Conservation (phyloP, 495 filamentous ascomycete genomes). For the Aspergillus conjunctus region DNA sequence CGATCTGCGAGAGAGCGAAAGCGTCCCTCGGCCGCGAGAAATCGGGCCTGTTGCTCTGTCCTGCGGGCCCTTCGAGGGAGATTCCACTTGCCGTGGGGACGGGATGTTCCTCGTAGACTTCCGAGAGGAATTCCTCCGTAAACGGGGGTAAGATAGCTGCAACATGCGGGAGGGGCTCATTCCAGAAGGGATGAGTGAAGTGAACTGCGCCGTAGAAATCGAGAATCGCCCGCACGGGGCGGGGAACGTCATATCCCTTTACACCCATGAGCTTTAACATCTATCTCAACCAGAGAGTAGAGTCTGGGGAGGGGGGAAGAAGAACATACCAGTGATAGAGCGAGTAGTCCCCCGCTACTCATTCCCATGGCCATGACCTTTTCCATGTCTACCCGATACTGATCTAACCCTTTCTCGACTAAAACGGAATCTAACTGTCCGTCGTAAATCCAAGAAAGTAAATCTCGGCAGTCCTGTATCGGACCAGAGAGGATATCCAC, state of each 20-base stretch:
- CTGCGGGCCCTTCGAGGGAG: conserved; percentile 37
- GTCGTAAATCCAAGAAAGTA: conserved; percentile 33
- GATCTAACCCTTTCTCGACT: conserved; percentile 1
- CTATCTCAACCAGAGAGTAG: neutral
- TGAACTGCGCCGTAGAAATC: conserved; percentile 40
- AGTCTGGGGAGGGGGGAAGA: neutral
- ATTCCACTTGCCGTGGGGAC: conserved; percentile 35
- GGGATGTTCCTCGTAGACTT: conserved; percentile 33
- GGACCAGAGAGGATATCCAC: conserved; percentile 36
- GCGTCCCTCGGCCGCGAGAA: conserved; percentile 38
- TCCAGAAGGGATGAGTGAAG: conserved; percentile 51
- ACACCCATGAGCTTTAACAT: neutral
- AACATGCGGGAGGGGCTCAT: conserved; percentile 68
- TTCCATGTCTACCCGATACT: conserved; percentile 30
- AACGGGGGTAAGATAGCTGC: conserved; percentile 33
- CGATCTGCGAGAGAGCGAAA: conserved; percentile 41
- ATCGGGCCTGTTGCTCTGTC: conserved; percentile 29
- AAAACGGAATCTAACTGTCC: conserved; percentile 28
- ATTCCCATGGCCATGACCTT: conserved; percentile 40
- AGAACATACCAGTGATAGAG: conserved; percentile 27
- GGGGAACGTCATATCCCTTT: conserved; percentile 35
- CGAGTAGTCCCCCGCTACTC: conserved; percentile 35
- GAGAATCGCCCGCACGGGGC: conserved; percentile 34
- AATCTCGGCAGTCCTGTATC: conserved; percentile 25
- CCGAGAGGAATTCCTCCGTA: conserved; percentile 23